Evolutionary conservation across 106 monocot species (phyloP), one percentile per base, ranked within the genome.

Genomic region (Dactylorhiza incarnata): DNA sequence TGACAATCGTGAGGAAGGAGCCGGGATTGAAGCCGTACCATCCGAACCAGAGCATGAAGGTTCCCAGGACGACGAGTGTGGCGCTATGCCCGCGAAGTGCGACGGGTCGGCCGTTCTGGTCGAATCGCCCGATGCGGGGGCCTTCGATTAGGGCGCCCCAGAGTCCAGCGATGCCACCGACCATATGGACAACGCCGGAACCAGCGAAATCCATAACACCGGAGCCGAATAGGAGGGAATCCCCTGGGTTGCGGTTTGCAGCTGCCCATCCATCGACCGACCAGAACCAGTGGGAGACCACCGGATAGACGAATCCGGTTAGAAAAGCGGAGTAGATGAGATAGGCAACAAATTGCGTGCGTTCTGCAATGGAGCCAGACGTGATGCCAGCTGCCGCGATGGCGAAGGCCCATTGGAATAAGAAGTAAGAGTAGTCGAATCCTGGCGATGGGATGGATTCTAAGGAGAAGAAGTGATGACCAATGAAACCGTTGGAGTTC

Each of bases 341-440:
- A 43, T 85, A 85, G n/a, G 81, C 78, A 37, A 75, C 81, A 66
- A 85, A 85, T 75, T 82, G 85, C 16, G 85, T 85, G 17, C 85
- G 75, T 61, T 75, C 75, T 5, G 75, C 75, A 5, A 75, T 75
- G 37, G 75, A 75, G 19, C 75, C 75, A 17, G 75, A 75, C 12
- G 85, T 82, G 74, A 85, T 85, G 19, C 85, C 85, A 20, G 85
- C 85, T 24, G 78, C 58, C 11, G 75, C 75, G 74, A 90, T 90
- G 29, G 90, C 90, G 69, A 90, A 90, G 8, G 87, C 82, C 90
- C 90, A 90, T 37, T 90, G 90, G 83, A 79, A 90, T 1, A 90
- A 81, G 73, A 87, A 90, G 72, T 79, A 83, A 45, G 85, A 59
- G 77, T 90, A 90, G 66, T 90, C 83, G 75, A 81, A 90, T 12